Conservation (phyloP, 768 basidiomycete genomes). For the Tephrocybe sp. region DNA sequence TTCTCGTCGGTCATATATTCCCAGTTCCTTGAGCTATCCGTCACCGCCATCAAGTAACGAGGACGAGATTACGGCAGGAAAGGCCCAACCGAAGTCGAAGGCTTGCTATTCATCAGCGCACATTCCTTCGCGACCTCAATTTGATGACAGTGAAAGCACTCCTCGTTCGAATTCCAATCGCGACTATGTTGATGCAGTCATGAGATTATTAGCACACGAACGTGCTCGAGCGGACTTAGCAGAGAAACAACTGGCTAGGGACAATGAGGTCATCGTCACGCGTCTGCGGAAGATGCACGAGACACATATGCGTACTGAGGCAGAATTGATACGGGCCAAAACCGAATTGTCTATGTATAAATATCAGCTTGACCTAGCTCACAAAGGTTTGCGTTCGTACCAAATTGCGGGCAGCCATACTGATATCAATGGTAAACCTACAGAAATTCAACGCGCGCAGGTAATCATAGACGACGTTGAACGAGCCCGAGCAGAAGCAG, state of each 20-base stretch:
- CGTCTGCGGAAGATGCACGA: conserved; percentile 30
- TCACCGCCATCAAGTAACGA: neutral
- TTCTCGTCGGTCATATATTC: conserved; percentile 8
- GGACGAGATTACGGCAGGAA: too few species aligned
- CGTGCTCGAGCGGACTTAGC: conserved; percentile 37
- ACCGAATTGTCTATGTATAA: conserved; percentile 58
- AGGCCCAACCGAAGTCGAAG: conserved; percentile 1
- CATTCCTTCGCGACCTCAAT: neutral
- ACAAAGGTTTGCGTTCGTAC: conserved; percentile 32
- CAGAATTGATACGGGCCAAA: conserved; percentile 27
- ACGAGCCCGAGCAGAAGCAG: conserved; percentile 45
- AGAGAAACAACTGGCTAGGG: conserved; percentile 24
- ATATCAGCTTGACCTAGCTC: conserved; percentile 54
- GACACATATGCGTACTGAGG: conserved; percentile 26
- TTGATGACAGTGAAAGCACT: neutral
- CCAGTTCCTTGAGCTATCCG: conserved; percentile 6
- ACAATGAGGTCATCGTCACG: conserved; percentile 24
- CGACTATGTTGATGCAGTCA: conserved; percentile 3
- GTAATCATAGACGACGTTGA: conserved; percentile 47
- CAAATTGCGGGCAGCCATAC: neutral
- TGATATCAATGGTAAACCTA: neutral
- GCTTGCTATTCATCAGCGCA: conserved; percentile 1
- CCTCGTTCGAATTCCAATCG: conserved; percentile 8
- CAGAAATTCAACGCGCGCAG: conserved; percentile 55
- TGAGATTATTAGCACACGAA: conserved; percentile 27